Evolutionary conservation across 768 basidiomycete genomes (phyloP).

Genomic region (Leucocoprinus birnbaumii): DNA sequence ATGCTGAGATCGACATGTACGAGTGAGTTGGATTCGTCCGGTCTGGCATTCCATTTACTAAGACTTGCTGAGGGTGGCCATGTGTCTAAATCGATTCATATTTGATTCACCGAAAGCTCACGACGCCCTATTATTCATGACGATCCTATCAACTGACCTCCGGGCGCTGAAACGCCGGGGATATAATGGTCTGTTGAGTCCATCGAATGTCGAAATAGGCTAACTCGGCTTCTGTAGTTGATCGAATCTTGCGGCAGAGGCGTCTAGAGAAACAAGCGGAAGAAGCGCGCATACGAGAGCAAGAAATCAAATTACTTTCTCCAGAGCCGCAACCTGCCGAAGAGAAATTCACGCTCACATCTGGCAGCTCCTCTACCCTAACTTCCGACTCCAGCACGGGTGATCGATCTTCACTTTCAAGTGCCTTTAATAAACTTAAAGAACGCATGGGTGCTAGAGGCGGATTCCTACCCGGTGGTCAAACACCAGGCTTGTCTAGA

Average conservation of each 20-base stretch:
- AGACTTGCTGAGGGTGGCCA: slow-evolving; percentile 61
- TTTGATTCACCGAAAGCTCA: slow-evolving; percentile 80
- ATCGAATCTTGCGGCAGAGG: slow-evolving; percentile 81
- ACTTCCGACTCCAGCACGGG: background rate
- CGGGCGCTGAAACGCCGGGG: slow-evolving; percentile 78
- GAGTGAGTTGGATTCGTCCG: slow-evolving; percentile 58
- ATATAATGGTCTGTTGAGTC: slow-evolving; percentile 62
- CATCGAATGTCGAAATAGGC: slow-evolving; percentile 1
- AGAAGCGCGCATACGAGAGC: slow-evolving; percentile 3
- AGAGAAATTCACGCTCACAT: background rate
- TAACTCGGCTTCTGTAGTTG: slow-evolving; percentile 51
- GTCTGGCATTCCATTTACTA: background rate
- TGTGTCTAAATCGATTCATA: slow-evolving; percentile 74
- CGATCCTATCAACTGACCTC: slow-evolving; percentile 89
- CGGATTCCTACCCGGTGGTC: slow-evolving; percentile 1
- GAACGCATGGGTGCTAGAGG: slow-evolving; percentile 23
- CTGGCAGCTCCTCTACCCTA: background rate
- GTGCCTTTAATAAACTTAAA: slow-evolving; percentile 26
- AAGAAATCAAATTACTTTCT: slow-evolving; percentile 2
- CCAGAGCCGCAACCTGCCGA: slow-evolving; percentile 3
- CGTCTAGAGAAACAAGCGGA: slow-evolving; percentile 42
- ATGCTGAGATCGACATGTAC: slow-evolving; percentile 82
- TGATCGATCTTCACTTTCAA: slow-evolving; percentile 13
- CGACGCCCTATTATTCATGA: slow-evolving; percentile 89
- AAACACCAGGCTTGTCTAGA: background rate